Base-by-base conservation (phyloP, 1,284 basidiomycete species). In the Pseudozyma hubeiensis region DNA sequence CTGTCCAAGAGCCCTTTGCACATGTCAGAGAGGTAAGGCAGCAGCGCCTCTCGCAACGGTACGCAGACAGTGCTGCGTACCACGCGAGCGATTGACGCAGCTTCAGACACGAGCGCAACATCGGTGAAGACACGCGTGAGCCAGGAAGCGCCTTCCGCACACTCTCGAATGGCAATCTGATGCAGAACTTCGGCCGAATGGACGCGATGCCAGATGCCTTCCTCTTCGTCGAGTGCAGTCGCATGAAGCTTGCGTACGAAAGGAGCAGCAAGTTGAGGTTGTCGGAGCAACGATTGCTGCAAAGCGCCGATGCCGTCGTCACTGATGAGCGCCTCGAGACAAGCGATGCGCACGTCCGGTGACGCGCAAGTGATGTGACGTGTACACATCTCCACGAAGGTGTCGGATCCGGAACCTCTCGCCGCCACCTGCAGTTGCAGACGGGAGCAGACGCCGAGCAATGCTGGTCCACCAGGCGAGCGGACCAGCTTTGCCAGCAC, bases 21-120 rank as follows among this genome's bases (percentile, higher is more conserved):
- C 5, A 75, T 56, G 37, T 63, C 52, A 4, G 67, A 62, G 6
- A 75, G 55, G 51, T 75, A 75, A 1, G 79, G 79, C 7, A 79
- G 52, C 5, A 81, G 64, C 19, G 75, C 77, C 48, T 81, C 75
- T 34, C 75, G 63, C 30, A 81, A 41, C 1, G 69, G 64, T 16
- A 68, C 63, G 37, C 62, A 65, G 10, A 61, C 53, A 7, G 73
- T 78, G 31, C 47, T 52, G 35, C 41, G 40, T 33, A 69, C 61
- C 2, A 66, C 31, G 4, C 33, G 41, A 11, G 55, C 65, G 48
- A 74, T 51, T 16, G 50, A 53, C 2, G 40, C 41, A 14, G 54
- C 46, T 35, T 70, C 62, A 3, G 37, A 14, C 4, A 57, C 13
- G 16, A 62, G 24, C 31, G 19, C 53, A 24, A 53, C 48, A 13